phyloP scores from a whole-genome alignment of 176 grass and related monocot species.

The Ampelocalamus luodianensis region DNA sequence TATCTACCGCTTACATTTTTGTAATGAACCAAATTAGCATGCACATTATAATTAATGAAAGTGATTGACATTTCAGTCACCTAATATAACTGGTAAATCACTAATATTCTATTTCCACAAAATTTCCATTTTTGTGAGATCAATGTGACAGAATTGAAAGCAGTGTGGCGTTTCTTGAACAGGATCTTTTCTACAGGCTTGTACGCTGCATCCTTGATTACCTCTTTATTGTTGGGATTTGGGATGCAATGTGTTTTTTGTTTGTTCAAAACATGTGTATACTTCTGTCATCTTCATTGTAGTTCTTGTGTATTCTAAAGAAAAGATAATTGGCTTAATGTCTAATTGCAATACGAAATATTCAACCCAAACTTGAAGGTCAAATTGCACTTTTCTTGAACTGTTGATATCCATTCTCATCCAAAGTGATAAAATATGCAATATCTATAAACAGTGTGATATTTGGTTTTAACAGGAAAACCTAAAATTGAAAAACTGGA shows the following conservation, averaged over 20 bases:
- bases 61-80: neutral
- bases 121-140: neutral
- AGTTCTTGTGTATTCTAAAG: conserved; percentile 32
- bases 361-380: conserved; percentile 14
- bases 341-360: neutral
- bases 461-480: conserved; percentile 60
- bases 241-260: neutral
- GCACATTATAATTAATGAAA: neutral
- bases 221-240: conserved; percentile 11
- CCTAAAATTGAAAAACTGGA: conserved; percentile 94
- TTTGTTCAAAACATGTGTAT: conserved; percentile 8
- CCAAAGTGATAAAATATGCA: conserved; percentile 26
- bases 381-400: conserved; percentile 21
- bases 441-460: conserved; percentile 10
- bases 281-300: conserved; percentile 8
- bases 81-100: neutral
- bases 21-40: conserved; percentile 23
- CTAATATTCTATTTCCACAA: neutral
- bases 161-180: neutral
- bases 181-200: conserved; percentile 2
- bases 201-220: neutral
- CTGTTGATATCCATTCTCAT: conserved; percentile 2
- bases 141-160: neutral
- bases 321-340: conserved; percentile 13
- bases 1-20: conserved; percentile 30